Evolutionary conservation across 768 basidiomycete species (phyloP).

Genomic region (Rhizopogon salebrosus): DNA sequence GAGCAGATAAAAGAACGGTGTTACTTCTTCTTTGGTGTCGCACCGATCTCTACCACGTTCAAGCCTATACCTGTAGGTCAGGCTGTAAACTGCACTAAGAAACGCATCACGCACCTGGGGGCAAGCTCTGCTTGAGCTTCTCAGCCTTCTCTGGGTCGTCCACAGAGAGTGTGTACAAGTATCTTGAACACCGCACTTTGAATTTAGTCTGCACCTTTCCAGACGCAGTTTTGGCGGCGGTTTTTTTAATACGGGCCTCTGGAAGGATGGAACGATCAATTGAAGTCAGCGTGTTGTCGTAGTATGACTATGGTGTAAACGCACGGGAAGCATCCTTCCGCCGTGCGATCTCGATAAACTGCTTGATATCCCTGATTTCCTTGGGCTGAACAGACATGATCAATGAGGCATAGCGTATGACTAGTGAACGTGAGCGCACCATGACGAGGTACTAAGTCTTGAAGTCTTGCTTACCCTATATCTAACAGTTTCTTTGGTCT

Average conservation of each 20-base stretch:
- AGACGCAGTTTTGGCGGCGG: slow-evolving; percentile 56
- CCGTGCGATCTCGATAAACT: slow-evolving; percentile 95
- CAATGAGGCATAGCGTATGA: neutral
- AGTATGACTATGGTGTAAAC: slow-evolving; percentile 29
- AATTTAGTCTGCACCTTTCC: slow-evolving; percentile 91
- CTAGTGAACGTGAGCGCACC: slow-evolving; percentile 13
- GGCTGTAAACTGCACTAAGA: neutral
- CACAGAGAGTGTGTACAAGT: slow-evolving; percentile 94
- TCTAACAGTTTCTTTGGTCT: neutral
- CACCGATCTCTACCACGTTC: slow-evolving; percentile 65
- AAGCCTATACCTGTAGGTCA: slow-evolving; percentile 46
- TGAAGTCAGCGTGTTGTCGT: neutral
- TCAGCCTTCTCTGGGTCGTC: slow-evolving; percentile 98
- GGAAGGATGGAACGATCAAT: slow-evolving; percentile 5
- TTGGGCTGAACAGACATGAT: slow-evolving; percentile 60
- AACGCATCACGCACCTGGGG: slow-evolving; percentile 67
- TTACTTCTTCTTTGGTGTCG: slow-evolving; percentile 72
- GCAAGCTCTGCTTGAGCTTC: slow-evolving; percentile 92
- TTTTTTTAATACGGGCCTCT: slow-evolving; percentile 99
- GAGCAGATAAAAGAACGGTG: slow-evolving; percentile 5
- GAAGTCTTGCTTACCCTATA: slow-evolving; percentile 5
- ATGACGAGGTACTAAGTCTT: slow-evolving; percentile 16
- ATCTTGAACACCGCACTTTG: slow-evolving; percentile 96
- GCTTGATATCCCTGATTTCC: slow-evolving; percentile 97
- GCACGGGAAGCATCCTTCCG: slow-evolving; percentile 95